Conservation (phyloP, 1,284 basidiomycete genomes). For the Ustilago hordei region DNA sequence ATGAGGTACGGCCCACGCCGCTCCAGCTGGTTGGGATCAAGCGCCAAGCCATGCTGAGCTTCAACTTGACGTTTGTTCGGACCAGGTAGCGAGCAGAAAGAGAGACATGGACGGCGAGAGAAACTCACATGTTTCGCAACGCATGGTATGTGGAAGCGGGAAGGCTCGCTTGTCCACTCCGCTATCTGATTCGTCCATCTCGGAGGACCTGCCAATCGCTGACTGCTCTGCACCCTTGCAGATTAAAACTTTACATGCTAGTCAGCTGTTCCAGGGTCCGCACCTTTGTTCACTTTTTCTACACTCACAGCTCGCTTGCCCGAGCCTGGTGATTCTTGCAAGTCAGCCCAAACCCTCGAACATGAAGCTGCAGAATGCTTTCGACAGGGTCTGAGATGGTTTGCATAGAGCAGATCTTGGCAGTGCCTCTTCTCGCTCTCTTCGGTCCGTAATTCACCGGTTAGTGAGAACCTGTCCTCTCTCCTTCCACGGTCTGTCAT, state of each 20-base stretch:
- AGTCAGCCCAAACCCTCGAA: not conserved
- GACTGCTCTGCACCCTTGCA: not conserved
- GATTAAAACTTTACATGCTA: conserved; percentile 5
- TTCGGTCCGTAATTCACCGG: conserved; percentile 3
- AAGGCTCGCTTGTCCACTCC: not conserved
- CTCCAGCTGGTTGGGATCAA: not conserved
- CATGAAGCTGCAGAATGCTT: not conserved
- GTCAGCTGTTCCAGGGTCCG: conserved; percentile 9
- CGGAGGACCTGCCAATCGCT: not conserved
- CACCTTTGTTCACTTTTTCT: conserved; percentile 4
- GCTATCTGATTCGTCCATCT: conserved; percentile 7
- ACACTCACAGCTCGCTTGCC: conserved; percentile 3
- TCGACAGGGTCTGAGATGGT: not conserved
- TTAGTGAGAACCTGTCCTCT: not conserved
- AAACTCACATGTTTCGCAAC: not conserved
- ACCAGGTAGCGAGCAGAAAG: conserved; percentile 15
- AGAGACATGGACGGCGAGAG: not conserved
- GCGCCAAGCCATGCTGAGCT: conserved; percentile 9
- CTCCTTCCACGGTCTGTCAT: not conserved
- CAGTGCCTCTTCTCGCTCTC: not conserved
- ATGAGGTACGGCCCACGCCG: not conserved
- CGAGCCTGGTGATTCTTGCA: not conserved
- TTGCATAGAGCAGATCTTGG: conserved; percentile 6
- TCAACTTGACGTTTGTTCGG: not conserved
- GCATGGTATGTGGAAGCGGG: not conserved